Evolutionary conservation across 148 eudicot species (phyloP), one percentile per base, ranked within the genome.

Genomic region (Fagopyrum tataricum): DNA sequence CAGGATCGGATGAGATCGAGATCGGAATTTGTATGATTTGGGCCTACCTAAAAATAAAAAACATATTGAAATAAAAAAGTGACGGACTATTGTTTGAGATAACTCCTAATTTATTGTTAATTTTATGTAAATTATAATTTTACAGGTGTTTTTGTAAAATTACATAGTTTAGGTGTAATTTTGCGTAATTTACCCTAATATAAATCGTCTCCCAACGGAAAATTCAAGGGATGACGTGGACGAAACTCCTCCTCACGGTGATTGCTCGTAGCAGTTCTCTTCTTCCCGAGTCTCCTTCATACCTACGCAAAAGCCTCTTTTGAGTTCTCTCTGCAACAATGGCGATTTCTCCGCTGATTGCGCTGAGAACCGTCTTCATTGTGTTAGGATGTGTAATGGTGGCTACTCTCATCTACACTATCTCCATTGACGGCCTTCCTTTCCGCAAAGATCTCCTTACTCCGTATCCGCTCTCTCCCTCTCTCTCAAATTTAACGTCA

Each of bases 361-460:
- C 48, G 20, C 72, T 88, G 67, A 85, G 78, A 79, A 42, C 73
- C 9, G 44, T 73, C 0, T 85, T 90, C 83, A 46, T 78, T 7
- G 78, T 74, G 59, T 74, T 90, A 73, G 93, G 89, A 41, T 77
- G 80, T 44, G 31, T 78, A 5, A 87, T 83, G 87, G 62, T 83
- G 6, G 88, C 86, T 21, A 81, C 90, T 58, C 90, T 93, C 23
- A 61, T 84, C 31, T 88, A 83, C 82, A 88, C 96, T 23, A 47
- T 84, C 75, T 47, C 81, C 81, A 76, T 82, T 44, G 93, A 92
- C 69, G 96, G 96, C 44, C 81, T 67, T 15, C 98, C 96, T 80
- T 90, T 90, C 66, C 98, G 91, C 31, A 87, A 70, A 74, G 84
- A 90, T 49, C 87, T 92, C 49, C 91, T 88, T 59, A 84, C 93